A percentile compares a stretch with the other conserved stretches of the same genome.
phyloP scores from a whole-genome alignment of 2,329 filamentous ascomycete species.

The Penicillium griseofulvum region DNA sequence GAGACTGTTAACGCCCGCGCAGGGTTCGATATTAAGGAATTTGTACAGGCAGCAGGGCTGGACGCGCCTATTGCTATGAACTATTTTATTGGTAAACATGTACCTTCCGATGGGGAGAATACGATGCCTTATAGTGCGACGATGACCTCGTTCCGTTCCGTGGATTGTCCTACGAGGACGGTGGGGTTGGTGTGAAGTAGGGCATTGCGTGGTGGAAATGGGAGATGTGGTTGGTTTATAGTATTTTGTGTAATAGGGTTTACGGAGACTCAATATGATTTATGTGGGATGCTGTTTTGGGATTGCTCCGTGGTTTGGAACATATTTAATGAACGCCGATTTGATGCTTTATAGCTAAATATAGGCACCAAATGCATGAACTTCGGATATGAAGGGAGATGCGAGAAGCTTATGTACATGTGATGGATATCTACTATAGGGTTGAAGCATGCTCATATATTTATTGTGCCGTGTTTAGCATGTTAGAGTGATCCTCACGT shows the following conservation, averaged over 20 bases:
- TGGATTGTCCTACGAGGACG: conserved; percentile 8
- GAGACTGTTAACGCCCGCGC: conserved; percentile 21
- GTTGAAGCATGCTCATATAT: neutral
- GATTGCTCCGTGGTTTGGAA: neutral
- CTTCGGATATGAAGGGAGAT: neutral
- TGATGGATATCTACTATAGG: too few relatives aligned
- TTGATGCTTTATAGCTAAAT: too few relatives aligned
- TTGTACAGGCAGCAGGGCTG: conserved; percentile 34
- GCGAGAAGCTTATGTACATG: too few relatives aligned
- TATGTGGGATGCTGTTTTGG: too few relatives aligned
- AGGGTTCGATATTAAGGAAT: conserved; percentile 37
- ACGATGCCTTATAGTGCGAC: conserved; percentile 11
- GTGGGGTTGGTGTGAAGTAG: neutral
- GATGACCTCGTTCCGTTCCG: conserved; percentile 21
- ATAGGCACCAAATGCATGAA: neutral
- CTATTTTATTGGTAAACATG: conserved; percentile 40
- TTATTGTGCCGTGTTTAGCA: neutral
- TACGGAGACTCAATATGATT: neutral
- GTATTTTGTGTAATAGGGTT: too few relatives aligned
- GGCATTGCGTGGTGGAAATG: neutral
- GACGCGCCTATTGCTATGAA: conserved; percentile 35
- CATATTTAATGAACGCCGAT: too few relatives aligned
- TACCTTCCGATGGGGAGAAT: conserved; percentile 8
- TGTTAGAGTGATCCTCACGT: neutral
- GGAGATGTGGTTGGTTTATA: neutral